These are phyloP conservation scores for Galerina marginata DNA, from an alignment of 768 basidiomycete species.

Conservation along the genomic window DNA sequence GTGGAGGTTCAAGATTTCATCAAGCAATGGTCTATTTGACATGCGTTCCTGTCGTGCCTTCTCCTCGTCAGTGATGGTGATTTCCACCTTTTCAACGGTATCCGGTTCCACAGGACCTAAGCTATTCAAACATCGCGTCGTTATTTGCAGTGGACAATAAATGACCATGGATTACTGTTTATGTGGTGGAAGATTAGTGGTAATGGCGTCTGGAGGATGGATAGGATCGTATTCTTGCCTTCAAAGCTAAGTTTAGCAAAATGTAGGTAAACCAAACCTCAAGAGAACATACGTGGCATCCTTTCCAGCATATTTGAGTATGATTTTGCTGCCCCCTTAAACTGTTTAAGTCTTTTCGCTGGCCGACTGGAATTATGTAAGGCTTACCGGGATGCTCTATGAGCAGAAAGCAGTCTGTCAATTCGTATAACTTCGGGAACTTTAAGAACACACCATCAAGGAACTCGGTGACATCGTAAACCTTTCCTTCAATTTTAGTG, in stretches of 20 bases:
- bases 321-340: conserved; percentile 80
- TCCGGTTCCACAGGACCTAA: conserved; percentile 75
- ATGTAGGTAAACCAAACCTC: background rate
- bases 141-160: background rate
- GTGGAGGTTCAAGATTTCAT: conserved; percentile 86
- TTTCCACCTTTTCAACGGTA: conserved; percentile 67
- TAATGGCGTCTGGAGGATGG: conserved; percentile 85
- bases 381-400: conserved; percentile 59
- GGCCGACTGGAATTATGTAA: background rate
- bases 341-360: background rate
- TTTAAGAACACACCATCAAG: conserved; percentile 59
- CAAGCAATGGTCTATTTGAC: conserved; percentile 68
- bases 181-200: conserved; percentile 76
- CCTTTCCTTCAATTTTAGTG: conserved; percentile 53
- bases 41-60: conserved; percentile 69
- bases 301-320: conserved; percentile 87
- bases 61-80: conserved; percentile 74
- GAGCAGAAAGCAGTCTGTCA: background rate
- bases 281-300: conserved; percentile 76
- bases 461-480: conserved; percentile 84
- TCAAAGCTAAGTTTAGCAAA: background rate
- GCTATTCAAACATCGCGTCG: conserved; percentile 32
- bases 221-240: conserved; percentile 88
- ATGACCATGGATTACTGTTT: conserved; percentile 62
- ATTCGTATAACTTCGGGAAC: background rate